A percentile compares a stretch with the other conserved stretches of the same genome.
phyloP scores from a whole-genome alignment of 352 stramenopile species.

The Phytophthora foliorum region DNA sequence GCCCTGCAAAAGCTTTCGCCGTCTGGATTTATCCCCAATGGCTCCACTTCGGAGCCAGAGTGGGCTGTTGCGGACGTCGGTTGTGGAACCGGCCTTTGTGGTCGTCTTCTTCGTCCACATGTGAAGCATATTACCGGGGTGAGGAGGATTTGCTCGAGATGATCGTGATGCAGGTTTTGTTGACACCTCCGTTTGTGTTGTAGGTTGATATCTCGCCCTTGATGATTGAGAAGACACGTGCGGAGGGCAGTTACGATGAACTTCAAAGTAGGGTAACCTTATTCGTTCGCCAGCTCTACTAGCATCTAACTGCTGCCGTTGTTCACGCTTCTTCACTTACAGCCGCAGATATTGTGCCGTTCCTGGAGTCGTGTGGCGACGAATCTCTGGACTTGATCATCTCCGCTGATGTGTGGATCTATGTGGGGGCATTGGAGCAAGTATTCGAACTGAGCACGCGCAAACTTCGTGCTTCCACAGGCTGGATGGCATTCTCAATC shows the following conservation, averaged over 20 bases:
- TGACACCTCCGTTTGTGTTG: slow-evolving; percentile 11
- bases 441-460: slow-evolving; percentile 60
- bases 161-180: neutral
- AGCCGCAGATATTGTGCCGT: slow-evolving; percentile 70
- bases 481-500: slow-evolving; percentile 80
- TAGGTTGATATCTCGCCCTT: slow-evolving; percentile 84
- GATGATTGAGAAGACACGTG: slow-evolving; percentile 84
- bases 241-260: slow-evolving; percentile 74
- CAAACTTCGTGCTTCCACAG: slow-evolving; percentile 49
- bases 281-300: slow-evolving; percentile 1
- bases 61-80: slow-evolving; percentile 72
- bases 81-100: slow-evolving; percentile 84
- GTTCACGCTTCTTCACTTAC: slow-evolving; percentile 13
- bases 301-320: slow-evolving; percentile 5
- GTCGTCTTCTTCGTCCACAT: slow-evolving; percentile 68
- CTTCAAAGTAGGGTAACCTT: slow-evolving; percentile 52
- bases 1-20: slow-evolving; percentile 59
- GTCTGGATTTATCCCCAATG: slow-evolving; percentile 21
- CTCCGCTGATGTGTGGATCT: slow-evolving; percentile 90
- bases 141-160: slow-evolving; percentile 9
- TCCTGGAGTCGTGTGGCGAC: slow-evolving; percentile 51
- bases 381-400: slow-evolving; percentile 71
- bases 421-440: slow-evolving; percentile 75
- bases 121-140: slow-evolving; percentile 68
- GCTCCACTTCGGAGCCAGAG: slow-evolving; percentile 12